Conservation (phyloP, 2,329 filamentous ascomycete species). For the Bertia moriformis region DNA sequence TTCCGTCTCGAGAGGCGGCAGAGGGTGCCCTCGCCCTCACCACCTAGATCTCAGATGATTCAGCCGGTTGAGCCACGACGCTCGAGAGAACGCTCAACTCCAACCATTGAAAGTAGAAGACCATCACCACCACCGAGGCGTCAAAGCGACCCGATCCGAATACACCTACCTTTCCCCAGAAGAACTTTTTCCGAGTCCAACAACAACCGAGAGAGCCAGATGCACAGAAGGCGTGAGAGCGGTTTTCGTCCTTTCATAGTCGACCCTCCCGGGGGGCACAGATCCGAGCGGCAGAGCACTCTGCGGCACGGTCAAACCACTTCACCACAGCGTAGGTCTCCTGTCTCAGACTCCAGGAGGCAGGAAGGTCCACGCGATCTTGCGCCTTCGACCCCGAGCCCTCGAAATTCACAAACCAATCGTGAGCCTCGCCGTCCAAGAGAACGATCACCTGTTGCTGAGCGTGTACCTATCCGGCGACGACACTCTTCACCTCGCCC, state of each 20-base stretch:
- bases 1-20: constrained; percentile 4
- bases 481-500: constrained; percentile 4
- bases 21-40: too few species aligned
- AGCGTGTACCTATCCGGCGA: constrained; percentile 6
- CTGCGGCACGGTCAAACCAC: background rate
- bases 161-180: background rate
- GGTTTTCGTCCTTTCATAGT: background rate
- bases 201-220: background rate
- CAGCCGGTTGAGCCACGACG: too few species aligned
- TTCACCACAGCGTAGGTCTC: background rate
- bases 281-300: too few species aligned
- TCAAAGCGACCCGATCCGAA: background rate
- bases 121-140: background rate
- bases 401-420: constrained; percentile 1
- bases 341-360: background rate
- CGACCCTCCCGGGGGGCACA: background rate
- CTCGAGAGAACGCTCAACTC: too few species aligned
- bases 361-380: background rate
- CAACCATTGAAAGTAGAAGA: too few species aligned
- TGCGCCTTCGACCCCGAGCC: background rate
- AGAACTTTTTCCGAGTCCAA: background rate
- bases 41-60: too few species aligned
- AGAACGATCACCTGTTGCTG: constrained; percentile 7
- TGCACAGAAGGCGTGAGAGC: background rate
- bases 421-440: constrained; percentile 5